A percentile compares a stretch with the other conserved stretches of the same genome.
Conservation (phyloP, 495 filamentous ascomycete species). For the Pseudoneurospora amorphoporcata region DNA sequence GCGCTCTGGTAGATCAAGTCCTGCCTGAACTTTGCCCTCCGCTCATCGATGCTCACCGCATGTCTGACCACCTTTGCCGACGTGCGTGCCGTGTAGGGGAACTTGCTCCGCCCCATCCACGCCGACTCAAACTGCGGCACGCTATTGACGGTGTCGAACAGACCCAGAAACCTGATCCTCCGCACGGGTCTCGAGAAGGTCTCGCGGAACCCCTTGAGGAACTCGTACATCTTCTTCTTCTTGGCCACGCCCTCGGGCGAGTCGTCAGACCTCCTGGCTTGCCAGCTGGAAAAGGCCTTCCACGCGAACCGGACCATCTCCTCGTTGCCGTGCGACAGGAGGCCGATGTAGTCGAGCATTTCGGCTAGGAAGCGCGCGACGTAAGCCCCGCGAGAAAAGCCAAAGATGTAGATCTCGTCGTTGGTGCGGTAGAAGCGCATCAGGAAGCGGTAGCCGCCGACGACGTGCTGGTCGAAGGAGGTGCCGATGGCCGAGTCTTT, state of each 20-base stretch:
- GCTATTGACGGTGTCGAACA: constrained; percentile 73
- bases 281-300: constrained; percentile 84
- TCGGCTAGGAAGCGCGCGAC: constrained; percentile 78
- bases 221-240: constrained; percentile 56
- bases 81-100: constrained; percentile 72
- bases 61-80: constrained; percentile 60
- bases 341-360: constrained; percentile 76
- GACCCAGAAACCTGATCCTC: constrained; percentile 58
- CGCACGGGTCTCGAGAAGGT: constrained; percentile 73
- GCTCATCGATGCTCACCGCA: constrained; percentile 70
- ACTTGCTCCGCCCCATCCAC: constrained; percentile 75
- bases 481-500: constrained; percentile 79
- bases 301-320: constrained; percentile 78
- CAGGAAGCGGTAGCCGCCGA: constrained; percentile 78
- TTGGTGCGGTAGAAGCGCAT: constrained; percentile 78
- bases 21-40: constrained; percentile 58
- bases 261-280: constrained; percentile 50
- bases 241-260: constrained; percentile 47
- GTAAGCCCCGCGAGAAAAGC: constrained; percentile 80
- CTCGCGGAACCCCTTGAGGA: constrained; percentile 75
- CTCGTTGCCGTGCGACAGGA: constrained; percentile 76
- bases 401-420: constrained; percentile 75
- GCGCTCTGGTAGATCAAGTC: constrained; percentile 58
- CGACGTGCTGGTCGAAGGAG: constrained; percentile 73
- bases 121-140: constrained; percentile 75